phyloP scores from a whole-genome alignment of 2,329 filamentous ascomycete genomes.

The Elsinoe australis region DNA sequence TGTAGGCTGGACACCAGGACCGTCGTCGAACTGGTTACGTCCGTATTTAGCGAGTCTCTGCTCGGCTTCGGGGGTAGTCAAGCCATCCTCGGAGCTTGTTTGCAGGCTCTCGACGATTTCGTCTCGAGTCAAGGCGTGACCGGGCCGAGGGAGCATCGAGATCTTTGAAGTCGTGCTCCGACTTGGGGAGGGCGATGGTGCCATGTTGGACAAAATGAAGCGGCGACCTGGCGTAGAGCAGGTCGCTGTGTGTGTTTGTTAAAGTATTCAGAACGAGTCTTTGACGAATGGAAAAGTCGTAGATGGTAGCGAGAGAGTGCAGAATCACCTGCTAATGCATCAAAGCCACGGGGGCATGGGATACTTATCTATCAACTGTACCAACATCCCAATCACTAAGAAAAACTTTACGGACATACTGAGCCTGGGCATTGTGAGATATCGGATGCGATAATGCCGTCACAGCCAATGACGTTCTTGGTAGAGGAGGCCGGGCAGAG shows the following conservation, averaged over 20 bases:
- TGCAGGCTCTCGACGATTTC: conserved; percentile 50
- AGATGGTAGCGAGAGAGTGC: background rate
- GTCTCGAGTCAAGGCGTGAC: conserved; percentile 53
- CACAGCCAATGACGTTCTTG: background rate
- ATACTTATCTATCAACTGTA: conserved; percentile 1
- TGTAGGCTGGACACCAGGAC: conserved; percentile 58
- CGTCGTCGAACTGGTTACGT: conserved; percentile 63
- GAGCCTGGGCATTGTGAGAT: background rate
- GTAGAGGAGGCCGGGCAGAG: background rate
- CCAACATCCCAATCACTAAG: background rate
- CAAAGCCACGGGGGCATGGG: background rate
- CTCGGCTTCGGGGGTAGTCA: conserved; percentile 53
- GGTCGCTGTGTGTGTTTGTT: background rate
- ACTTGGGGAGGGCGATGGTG: conserved; percentile 6
- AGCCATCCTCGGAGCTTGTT: conserved; percentile 59
- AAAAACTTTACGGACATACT: background rate
- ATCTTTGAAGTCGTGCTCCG: conserved; percentile 2
- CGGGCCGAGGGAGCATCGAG: conserved; percentile 47
- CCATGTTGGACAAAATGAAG: background rate
- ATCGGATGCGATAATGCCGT: background rate
- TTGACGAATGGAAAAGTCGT: background rate
- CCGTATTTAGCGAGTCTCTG: conserved; percentile 54
- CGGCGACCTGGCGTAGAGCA: conserved; percentile 1
- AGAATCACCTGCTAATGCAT: background rate
- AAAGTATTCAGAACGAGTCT: background rate